Percentiles rank a stretch among this genome's conserved stretches.
Evolutionary conservation across 2,329 filamentous ascomycete species (phyloP).

Genomic region (Colletotrichum sp.): DNA sequence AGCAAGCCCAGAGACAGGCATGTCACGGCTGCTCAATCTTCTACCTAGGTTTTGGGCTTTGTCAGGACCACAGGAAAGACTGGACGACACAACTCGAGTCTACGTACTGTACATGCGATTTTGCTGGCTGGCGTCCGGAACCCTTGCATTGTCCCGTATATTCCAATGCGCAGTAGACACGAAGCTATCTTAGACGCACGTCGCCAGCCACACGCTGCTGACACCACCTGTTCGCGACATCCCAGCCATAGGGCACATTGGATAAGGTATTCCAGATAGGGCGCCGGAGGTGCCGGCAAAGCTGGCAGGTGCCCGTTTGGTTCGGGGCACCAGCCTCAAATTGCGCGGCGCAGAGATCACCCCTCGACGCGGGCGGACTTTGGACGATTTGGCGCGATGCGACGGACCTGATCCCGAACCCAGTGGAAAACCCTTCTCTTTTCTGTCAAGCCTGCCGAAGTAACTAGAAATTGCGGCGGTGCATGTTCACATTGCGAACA

Average conservation of each 20-base stretch:
- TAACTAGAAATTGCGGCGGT: slow-evolving; percentile 5
- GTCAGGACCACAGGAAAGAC: background rate
- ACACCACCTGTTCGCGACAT: background rate
- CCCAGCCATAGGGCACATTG: background rate
- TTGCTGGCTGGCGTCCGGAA: background rate
- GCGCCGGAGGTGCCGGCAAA: background rate
- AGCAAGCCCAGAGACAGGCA: background rate
- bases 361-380: background rate
- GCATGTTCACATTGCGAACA: background rate
- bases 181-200: background rate
- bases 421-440: background rate
- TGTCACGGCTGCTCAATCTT: background rate
- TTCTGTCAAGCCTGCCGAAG: background rate
- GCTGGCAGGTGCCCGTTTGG: background rate
- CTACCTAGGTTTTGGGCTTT: background rate
- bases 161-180: background rate
- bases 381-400: background rate
- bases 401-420: background rate
- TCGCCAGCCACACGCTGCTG: background rate
- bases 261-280: background rate
- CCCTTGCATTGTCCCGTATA: background rate
- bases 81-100: background rate
- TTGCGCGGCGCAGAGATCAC: background rate
- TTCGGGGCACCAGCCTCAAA: background rate
- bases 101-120: background rate